Evolutionary conservation across 768 basidiomycete species (phyloP), one percentile per base, ranked within the genome.

Genomic region (Auricularia sp.): DNA sequence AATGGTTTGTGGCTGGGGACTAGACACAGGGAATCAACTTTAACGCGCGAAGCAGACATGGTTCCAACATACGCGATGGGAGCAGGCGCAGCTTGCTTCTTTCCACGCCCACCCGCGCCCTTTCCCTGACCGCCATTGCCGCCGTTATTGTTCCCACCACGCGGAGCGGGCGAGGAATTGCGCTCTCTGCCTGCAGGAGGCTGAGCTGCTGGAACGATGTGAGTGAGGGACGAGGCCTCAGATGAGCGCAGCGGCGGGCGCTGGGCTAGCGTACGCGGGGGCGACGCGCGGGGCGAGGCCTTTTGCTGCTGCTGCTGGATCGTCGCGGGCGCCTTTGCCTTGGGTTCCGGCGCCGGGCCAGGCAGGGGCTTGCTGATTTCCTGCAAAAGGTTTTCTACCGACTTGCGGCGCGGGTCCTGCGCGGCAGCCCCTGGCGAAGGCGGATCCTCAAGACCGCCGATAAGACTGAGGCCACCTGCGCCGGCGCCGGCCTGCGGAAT

Each of bases 331-430:
- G 39, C 73, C 69, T 35, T 74, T 75, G 18, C 74, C 71, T 64
- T 81, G 82, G 75, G 23, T 73, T 59, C 47, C 35, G 53, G 73
- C n/a, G 63, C 66, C 56, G 65, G 59, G 36, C 72, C 73, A 64
- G 77, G 71, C 39, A 71, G 71, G 68, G 77, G 77, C 66, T 85
- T 80, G 33, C 86, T 85, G 6, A 91, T 73, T 69, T 88, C 86
- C 65, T 91, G 89, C 68, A 91, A 77, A 43, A 91, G 76, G 69
- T 91, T 91, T 70, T 92, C 90, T 61, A 91, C 87, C 1, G 90
- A 91, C 72, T 89, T 88, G 65, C 87, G 82, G 76, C 91, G 91
- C 36, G 90, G 86, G 68, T 88, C 77, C 18, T 64, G 39, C 21
- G 59, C 47, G 23, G 74, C 74, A 16, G 68, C 56, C 23, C 64